Evolutionary conservation across 305 asterid genomes (phyloP), one percentile per base, ranked within the genome.

Genomic region (Petunia hybrid): DNA sequence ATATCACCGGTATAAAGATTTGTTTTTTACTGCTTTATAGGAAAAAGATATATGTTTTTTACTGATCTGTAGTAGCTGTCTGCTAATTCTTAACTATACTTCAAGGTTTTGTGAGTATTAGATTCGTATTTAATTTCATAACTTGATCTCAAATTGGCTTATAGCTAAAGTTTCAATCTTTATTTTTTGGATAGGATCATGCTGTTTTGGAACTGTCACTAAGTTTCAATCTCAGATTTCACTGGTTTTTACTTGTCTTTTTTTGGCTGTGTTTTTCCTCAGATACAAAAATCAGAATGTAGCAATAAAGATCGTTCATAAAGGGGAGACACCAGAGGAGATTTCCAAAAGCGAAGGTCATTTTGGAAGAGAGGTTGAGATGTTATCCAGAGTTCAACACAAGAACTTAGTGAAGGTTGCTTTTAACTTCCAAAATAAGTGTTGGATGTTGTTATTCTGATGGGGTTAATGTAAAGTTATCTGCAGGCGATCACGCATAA

Each of bases 261-360:
- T 22, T 0, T 41, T 41, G 12, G 53, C 53, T 46, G n/a, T 43
- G 38, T 46, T 67, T 55, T 76, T 75, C 1, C 4, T 59, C 84
- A 95, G 99, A 80, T 95, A 93, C 92, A 93, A 87, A 87, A 89
- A 93, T 88, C 94, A 89, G 89, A 95, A 90, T 89, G 99, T 95
- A 70, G 99, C 97, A 43, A 91, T 93, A 84, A 95, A 95, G 85
- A 86, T 95, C 78, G 85, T 87, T 79, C 86, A 89, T 83, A 92
- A 80, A 85, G 99, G 99, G 77, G 95, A 95, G 60, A 91, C 97
- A 10, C 88, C 88, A 0, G 98, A 93, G 85, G 97, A 92, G 85
- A 91, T 92, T 79, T 90, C 89, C 12, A 93, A 92, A 88, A 88
- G 84, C 85, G 97, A 91, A 79, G 89, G 83, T 46, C 85, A 93